A percentile compares a stretch with the other conserved stretches of the same genome.
phyloP scores from a whole-genome alignment of 495 filamentous ascomycete species.

The Penicillium samsonianum region DNA sequence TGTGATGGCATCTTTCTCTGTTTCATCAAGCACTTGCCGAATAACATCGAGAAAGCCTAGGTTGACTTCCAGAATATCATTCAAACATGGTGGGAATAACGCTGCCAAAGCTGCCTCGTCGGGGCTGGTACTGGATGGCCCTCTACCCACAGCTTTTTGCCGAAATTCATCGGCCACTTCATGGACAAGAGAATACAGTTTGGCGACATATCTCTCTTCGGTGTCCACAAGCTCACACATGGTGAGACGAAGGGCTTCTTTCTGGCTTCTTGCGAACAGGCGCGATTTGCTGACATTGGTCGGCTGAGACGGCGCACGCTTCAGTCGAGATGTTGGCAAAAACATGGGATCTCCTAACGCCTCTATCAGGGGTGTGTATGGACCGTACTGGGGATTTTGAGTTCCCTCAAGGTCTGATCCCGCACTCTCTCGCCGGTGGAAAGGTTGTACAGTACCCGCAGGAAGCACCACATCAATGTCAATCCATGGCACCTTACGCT shows the following conservation, averaged over 20 bases:
- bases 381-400: slow-evolving; percentile 66
- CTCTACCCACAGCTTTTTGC: slow-evolving; percentile 59
- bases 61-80: slow-evolving; percentile 77
- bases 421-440: slow-evolving; percentile 39
- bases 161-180: slow-evolving; percentile 73
- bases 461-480: slow-evolving; percentile 89
- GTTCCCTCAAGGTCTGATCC: slow-evolving; percentile 53
- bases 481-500: slow-evolving; percentile 76
- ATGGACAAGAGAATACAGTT: slow-evolving; percentile 77
- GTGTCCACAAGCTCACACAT: slow-evolving; percentile 92
- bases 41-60: slow-evolving; percentile 74
- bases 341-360: slow-evolving; percentile 81
- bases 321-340: slow-evolving; percentile 82
- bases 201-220: slow-evolving; percentile 88
- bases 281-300: slow-evolving; percentile 72
- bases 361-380: slow-evolving; percentile 70
- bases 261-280: slow-evolving; percentile 75
- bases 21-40: slow-evolving; percentile 73
- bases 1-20: slow-evolving; percentile 73
- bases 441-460: slow-evolving; percentile 62
- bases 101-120: slow-evolving; percentile 68
- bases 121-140: slow-evolving; percentile 66
- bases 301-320: slow-evolving; percentile 82
- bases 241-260: slow-evolving; percentile 79
- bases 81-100: slow-evolving; percentile 78